Percentiles rank a stretch among this genome's conserved stretches.
phyloP scores from a whole-genome alignment of 148 eudicot genomes.

The Fallopia convolvulus region DNA sequence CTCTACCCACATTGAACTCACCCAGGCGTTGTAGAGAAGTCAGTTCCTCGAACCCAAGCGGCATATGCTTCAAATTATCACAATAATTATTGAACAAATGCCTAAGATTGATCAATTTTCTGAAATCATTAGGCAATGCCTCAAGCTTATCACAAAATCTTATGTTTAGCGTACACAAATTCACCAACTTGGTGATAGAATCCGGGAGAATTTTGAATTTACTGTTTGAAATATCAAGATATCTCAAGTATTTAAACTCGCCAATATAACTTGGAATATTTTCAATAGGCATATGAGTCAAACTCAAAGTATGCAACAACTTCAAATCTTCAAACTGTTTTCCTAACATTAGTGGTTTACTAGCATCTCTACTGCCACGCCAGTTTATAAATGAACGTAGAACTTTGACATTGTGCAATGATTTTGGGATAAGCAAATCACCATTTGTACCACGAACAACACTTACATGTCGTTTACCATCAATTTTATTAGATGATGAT shows the following conservation, averaged over 20 bases:
- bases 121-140: conserved; percentile 12
- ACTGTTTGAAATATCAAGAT: conserved; percentile 19
- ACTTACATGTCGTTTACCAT: not conserved
- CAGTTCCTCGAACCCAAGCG: not conserved
- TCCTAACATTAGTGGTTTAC: too few relatives aligned
- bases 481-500: not conserved
- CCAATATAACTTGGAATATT: not conserved
- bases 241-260: conserved; percentile 22
- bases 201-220: not conserved
- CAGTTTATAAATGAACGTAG: not conserved
- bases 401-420: not conserved
- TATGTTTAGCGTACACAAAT: conserved; percentile 23
- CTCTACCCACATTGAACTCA: not conserved
- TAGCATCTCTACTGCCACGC: too few relatives aligned
- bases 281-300: not conserved
- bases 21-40: not conserved
- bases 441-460: too few relatives aligned
- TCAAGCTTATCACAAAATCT: not conserved
- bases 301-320: not conserved
- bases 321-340: not conserved
- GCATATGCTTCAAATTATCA: not conserved
- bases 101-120: conserved; percentile 16
- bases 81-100: not conserved
- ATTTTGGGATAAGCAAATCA: not conserved
- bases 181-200: conserved; percentile 22